Evolutionary conservation across 2,329 filamentous ascomycete species (phyloP).

Genomic region (Talaromyces sp.): DNA sequence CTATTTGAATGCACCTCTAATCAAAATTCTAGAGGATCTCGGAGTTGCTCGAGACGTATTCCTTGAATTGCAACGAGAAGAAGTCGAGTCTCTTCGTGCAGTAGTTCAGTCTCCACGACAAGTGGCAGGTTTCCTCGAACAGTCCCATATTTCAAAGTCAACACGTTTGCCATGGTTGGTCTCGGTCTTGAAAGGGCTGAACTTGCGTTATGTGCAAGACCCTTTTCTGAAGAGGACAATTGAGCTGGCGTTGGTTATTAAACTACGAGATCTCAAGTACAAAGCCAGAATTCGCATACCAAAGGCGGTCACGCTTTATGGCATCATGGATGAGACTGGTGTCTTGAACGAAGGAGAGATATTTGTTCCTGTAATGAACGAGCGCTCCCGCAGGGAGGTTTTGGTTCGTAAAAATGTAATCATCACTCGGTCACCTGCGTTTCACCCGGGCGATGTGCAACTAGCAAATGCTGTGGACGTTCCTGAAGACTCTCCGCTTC

Average conservation of each 20-base stretch:
- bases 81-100: slow-evolving; percentile 55
- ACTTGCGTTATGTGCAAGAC: slow-evolving; percentile 64
- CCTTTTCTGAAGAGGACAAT: slow-evolving; percentile 65
- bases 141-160: slow-evolving; percentile 56
- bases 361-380: slow-evolving; percentile 56
- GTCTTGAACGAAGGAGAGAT: slow-evolving; percentile 64
- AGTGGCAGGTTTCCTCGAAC: slow-evolving; percentile 60
- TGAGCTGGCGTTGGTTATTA: slow-evolving; percentile 65
- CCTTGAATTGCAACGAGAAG: slow-evolving; percentile 58
- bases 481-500: slow-evolving; percentile 58
- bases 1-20: slow-evolving; percentile 72
- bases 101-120: slow-evolving; percentile 59
- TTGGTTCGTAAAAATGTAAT: slow-evolving; percentile 45
- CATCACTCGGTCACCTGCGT: slow-evolving; percentile 72
- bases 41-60: slow-evolving; percentile 58
- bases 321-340: slow-evolving; percentile 77
- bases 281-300: slow-evolving; percentile 69
- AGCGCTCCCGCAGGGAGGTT: slow-evolving; percentile 25
- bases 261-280: slow-evolving; percentile 72
- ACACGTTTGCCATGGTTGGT: slow-evolving; percentile 62
- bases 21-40: slow-evolving; percentile 83
- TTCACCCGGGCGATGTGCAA: slow-evolving; percentile 80
- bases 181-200: slow-evolving; percentile 49
- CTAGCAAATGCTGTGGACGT: slow-evolving; percentile 56
- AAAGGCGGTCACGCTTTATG: slow-evolving; percentile 71